Conservation (phyloP, 805 yeast genomes). For the Spencermartinsiella europaea region DNA sequence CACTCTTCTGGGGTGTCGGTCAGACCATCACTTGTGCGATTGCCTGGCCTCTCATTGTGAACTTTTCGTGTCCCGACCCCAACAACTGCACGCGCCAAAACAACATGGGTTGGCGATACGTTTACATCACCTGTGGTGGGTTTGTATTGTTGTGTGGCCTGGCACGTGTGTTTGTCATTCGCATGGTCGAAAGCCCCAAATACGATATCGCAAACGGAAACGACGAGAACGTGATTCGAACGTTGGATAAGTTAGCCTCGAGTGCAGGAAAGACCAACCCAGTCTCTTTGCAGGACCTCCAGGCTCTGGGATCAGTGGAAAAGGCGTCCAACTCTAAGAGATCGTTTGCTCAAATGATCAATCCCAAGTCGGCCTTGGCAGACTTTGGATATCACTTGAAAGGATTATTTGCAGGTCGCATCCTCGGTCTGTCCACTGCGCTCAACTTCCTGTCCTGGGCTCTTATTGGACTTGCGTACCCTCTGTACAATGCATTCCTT, state of each 20-base stretch:
- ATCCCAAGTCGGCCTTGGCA: conserved; percentile 20
- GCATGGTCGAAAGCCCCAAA: conserved; percentile 52
- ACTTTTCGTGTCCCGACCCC: conserved; percentile 42
- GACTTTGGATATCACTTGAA: conserved; percentile 37
- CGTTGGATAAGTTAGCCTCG: conserved; percentile 45
- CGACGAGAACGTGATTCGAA: conserved; percentile 44
- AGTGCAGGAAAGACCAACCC: conserved; percentile 39
- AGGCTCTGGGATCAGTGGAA: conserved; percentile 39
- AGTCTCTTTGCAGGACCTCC: conserved; percentile 45
- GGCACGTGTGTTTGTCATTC: conserved; percentile 41
- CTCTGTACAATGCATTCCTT: conserved; percentile 50
- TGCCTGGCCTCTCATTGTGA: conserved; percentile 53
- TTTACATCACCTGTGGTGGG: conserved; percentile 50
- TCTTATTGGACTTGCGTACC: conserved; percentile 53
- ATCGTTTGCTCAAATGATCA: conserved; percentile 12
- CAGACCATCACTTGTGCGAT: conserved; percentile 48
- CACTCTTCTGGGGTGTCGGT: conserved; percentile 61
- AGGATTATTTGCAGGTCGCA: conserved; percentile 43
- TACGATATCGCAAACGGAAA: conserved; percentile 49
- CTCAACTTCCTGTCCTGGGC: conserved; percentile 51
- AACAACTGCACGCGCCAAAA: conserved; percentile 40
- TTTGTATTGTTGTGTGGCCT: conserved; percentile 46
- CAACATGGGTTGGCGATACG: conserved; percentile 62
- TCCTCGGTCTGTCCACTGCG: conserved; percentile 41
- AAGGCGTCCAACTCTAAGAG: conserved; percentile 20